Percentiles rank a stretch among this genome's conserved stretches.
Conservation (phyloP, 202 grass and related monocot species). For the Zoysia matrella region DNA sequence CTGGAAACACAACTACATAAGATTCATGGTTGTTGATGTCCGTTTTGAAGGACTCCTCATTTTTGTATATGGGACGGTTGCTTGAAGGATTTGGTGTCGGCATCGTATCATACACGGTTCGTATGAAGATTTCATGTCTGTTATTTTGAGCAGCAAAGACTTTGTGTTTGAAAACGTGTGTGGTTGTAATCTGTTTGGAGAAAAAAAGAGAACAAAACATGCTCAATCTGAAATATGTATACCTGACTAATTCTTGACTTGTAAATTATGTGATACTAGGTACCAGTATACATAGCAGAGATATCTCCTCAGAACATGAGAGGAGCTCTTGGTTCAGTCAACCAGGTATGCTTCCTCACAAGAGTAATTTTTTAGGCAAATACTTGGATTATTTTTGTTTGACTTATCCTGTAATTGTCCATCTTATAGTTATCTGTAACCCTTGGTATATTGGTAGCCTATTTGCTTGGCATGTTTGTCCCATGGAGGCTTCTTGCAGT, state of each 20-base stretch:
- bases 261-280: slow-evolving; percentile 52
- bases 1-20: slow-evolving; percentile 1
- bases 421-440: slow-evolving; percentile 72
- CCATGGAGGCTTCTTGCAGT: slow-evolving; percentile 94
- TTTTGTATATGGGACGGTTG: slow-evolving; percentile 92
- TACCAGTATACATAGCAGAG: slow-evolving; percentile 98
- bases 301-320: slow-evolving; percentile 92
- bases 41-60: slow-evolving; percentile 73
- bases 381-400: background rate
- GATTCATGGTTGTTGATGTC: background rate
- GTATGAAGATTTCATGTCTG: slow-evolving; percentile 20
- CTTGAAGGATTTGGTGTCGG: slow-evolving; percentile 96
- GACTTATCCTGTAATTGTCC: slow-evolving; percentile 7
- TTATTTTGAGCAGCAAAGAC: slow-evolving; percentile 16
- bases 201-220: background rate
- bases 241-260: background rate
- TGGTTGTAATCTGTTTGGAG: slow-evolving; percentile 5
- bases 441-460: slow-evolving; percentile 76
- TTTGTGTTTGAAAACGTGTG: background rate
- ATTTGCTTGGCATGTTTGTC: slow-evolving; percentile 93
- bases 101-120: slow-evolving; percentile 84
- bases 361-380: slow-evolving; percentile 1
- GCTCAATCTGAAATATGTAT: background rate
- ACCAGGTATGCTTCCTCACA: slow-evolving; percentile 61
- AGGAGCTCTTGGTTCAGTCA: slow-evolving; percentile 88